Base-by-base conservation (phyloP, 805 yeast genomes). In the Candida vaughaniae region DNA sequence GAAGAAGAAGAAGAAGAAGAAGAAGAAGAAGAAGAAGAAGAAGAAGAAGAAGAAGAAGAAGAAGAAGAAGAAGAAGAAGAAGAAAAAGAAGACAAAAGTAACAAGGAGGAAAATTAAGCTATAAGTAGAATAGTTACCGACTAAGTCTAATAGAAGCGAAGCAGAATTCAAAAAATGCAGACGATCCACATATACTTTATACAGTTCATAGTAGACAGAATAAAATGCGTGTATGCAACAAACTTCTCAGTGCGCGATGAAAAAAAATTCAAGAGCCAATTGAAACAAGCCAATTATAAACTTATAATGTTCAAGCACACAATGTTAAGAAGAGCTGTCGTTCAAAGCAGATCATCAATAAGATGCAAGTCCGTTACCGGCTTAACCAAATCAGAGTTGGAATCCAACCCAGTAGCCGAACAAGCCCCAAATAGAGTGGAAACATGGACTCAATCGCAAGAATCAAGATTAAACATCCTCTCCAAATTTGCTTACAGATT, bases 361-460 rank as follows among this genome's bases (percentile, higher is more conserved):
- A 39, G 43, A 38, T 38, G 38, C 36, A 32, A 37, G 22, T 35
- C 47, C 6, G 35, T 43, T 10, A 52, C 62, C 11, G 58, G 59
- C 6, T 53, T 58, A 26, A 51, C 54, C 26, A 53, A 51, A 35
- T 35, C 42, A 25, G 58, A 56, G 36, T 51, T 58, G 36, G 27
- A 46, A 35, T 16, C 36, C 3, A 55, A 57, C 20, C 48, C 49
- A 16, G 41, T 56, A n/a, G 66, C 65, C 32, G 56, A 71, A 47
- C 95, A 85, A 64, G 86, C 95, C 1, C 95, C 95, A 31, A 87
- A 87, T 62, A 70, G 89, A 46, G 64, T 63, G 6, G 69, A 60
- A 10, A 70, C 85, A 9, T 87, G 95, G 95, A 78, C 95, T 1
- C 62, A 66, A 6, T 71, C 80, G 5, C 95, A 87, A 64, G 73